These are phyloP conservation scores for Paramyrothecium sp. DNA, from an alignment of 2,329 filamentous ascomycete species.

Conservation along the genomic window DNA sequence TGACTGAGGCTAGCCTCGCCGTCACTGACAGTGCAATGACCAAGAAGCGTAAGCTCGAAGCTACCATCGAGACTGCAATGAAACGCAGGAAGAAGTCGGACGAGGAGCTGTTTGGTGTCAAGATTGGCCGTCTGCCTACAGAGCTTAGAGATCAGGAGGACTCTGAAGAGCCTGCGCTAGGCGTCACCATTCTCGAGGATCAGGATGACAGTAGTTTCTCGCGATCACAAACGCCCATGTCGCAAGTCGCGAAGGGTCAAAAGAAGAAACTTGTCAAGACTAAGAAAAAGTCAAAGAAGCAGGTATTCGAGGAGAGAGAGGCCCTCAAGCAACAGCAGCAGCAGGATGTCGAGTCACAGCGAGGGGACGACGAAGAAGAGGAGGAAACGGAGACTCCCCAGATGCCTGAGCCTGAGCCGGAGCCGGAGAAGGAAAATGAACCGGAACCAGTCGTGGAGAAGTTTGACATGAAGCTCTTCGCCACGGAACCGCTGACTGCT, in stretches of 20 bases:
- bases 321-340: constrained; percentile 50
- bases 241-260: constrained; percentile 43
- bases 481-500: constrained; percentile 41
- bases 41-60: constrained; percentile 73
- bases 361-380: constrained; percentile 38
- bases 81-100: constrained; percentile 81
- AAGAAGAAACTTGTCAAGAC: constrained; percentile 56
- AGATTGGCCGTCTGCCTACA: constrained; percentile 50
- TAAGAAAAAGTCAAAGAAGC: constrained; percentile 79
- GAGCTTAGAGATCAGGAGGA: constrained; percentile 45
- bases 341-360: constrained; percentile 43
- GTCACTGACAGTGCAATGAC: constrained; percentile 52
- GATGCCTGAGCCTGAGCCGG: constrained; percentile 13
- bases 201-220: constrained; percentile 31
- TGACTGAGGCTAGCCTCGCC: constrained; percentile 72
- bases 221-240: constrained; percentile 46
- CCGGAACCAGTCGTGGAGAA: constrained; percentile 48
- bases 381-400: constrained; percentile 18
- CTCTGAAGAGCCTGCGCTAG: constrained; percentile 49
- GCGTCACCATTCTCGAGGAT: constrained; percentile 45
- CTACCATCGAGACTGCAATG: constrained; percentile 64
- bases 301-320: constrained; percentile 67
- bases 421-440: constrained; percentile 21
- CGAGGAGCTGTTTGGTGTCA: constrained; percentile 73
- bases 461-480: constrained; percentile 46